Percentiles rank a stretch among this genome's conserved stretches.
phyloP scores from a whole-genome alignment of 306 rosid genomes.

The Cicer arietinum region DNA sequence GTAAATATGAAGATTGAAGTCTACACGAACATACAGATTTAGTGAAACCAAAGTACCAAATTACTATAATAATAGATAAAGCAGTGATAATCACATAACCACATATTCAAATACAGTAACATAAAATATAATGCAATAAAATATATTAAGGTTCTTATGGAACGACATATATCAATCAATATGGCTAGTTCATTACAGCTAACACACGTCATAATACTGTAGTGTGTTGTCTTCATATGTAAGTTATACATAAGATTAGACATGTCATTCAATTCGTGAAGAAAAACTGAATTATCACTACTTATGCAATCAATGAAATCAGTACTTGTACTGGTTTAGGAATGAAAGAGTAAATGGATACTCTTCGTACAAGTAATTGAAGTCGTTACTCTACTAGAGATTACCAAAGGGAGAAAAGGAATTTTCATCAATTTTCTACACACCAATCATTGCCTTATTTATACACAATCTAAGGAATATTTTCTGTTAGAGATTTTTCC shows the following conservation, averaged over 20 bases:
- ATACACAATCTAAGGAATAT: too few species aligned
- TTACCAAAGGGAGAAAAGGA: not conserved
- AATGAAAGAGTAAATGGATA: too few species aligned
- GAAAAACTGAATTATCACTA: not conserved
- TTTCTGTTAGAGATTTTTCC: too few species aligned
- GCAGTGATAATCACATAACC: not conserved
- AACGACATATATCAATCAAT: slow-evolving; percentile 5
- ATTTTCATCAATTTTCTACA: not conserved
- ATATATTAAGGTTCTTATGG: slow-evolving; percentile 3
- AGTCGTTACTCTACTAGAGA: not conserved
- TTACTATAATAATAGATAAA: slow-evolving; percentile 19
- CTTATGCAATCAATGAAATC: too few species aligned
- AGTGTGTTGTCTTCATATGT: not conserved
- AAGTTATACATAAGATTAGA: not conserved
- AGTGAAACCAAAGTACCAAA: slow-evolving; percentile 12
- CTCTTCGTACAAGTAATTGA: too few species aligned
- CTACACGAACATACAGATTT: slow-evolving; percentile 9
- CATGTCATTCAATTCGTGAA: not conserved
- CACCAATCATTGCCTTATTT: not conserved
- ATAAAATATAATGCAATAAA: slow-evolving; percentile 17
- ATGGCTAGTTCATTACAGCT: not conserved
- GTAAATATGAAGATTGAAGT: slow-evolving; percentile 22
- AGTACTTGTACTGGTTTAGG: too few species aligned
- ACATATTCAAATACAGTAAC: slow-evolving; percentile 6
- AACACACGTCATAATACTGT: not conserved